Percentiles rank a stretch among this genome's conserved stretches.
phyloP scores from a whole-genome alignment of 768 basidiomycete genomes.

The Tylopilus cervinicoccineus region DNA sequence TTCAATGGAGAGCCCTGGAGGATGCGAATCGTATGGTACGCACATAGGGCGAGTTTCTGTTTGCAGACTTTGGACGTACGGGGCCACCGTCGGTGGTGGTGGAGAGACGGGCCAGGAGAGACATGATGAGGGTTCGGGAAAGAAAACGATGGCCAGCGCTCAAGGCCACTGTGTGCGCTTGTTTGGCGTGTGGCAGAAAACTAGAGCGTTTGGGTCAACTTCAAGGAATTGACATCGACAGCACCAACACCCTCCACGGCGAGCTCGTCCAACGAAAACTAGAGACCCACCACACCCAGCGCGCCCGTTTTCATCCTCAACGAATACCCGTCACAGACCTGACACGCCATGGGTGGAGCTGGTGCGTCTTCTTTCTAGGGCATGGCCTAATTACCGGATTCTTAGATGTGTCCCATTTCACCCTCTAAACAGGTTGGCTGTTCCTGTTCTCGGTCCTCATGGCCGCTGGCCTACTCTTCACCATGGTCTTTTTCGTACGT shows the following conservation, averaged over 20 bases:
- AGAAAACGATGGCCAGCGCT: constrained; percentile 2
- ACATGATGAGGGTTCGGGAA: constrained; percentile 20
- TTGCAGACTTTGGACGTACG: constrained; percentile 29
- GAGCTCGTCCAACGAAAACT: not conserved
- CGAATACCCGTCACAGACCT: not conserved
- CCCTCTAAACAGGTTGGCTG: constrained; percentile 86
- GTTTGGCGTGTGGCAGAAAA: constrained; percentile 31
- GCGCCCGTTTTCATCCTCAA: not conserved
- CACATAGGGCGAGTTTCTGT: constrained; percentile 32
- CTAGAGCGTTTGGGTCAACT: too few relatives aligned
- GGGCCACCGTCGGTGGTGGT: constrained; percentile 28
- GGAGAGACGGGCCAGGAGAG: constrained; percentile 29
- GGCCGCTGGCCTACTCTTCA: constrained; percentile 93
- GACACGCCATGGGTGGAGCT: constrained; percentile 38
- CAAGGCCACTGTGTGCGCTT: constrained; percentile 17
- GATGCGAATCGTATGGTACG: constrained; percentile 32
- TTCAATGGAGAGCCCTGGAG: constrained; percentile 19
- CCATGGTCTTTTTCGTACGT: constrained; percentile 99
- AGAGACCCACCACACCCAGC: not conserved
- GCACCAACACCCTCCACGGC: not conserved
- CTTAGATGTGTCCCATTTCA: not conserved
- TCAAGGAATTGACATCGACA: not conserved
- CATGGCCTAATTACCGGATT: not conserved
- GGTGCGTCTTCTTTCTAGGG: constrained; percentile 29
- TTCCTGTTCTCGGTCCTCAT: constrained; percentile 95